These are phyloP conservation scores for Cladosporium sp. DNA, from an alignment of 2,329 filamentous ascomycete species.

Conservation along the genomic window DNA sequence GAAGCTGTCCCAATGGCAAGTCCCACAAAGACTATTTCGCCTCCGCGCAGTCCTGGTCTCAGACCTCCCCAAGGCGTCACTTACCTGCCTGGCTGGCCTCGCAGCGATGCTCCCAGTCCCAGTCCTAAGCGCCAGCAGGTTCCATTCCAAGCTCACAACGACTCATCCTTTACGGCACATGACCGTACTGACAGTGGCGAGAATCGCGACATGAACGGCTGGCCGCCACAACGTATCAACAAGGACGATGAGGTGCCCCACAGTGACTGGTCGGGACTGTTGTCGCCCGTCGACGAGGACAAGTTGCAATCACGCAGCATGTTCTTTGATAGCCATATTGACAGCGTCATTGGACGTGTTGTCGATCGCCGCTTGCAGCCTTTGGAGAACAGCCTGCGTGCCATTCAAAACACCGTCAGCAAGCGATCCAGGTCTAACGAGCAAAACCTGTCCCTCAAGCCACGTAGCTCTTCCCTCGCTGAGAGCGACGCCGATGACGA, in stretches of 20 bases:
- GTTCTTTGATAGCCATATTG: slow-evolving; percentile 90
- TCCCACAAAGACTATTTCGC: slow-evolving; percentile 11
- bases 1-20: slow-evolving; percentile 28
- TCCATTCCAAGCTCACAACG: slow-evolving; percentile 14
- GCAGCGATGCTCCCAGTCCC: slow-evolving; percentile 70
- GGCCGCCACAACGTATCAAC: slow-evolving; percentile 42
- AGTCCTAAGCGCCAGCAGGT: slow-evolving; percentile 46
- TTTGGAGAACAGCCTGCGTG: slow-evolving; percentile 71
- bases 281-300: slow-evolving; percentile 76
- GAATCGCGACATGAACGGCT: slow-evolving; percentile 31
- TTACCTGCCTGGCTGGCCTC: slow-evolving; percentile 34
- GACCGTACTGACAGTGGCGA: slow-evolving; percentile 41
- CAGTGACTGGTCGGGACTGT: slow-evolving; percentile 89
- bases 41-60: slow-evolving; percentile 23
- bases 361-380: slow-evolving; percentile 74
- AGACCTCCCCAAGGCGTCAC: slow-evolving; percentile 28
- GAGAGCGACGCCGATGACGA: slow-evolving; percentile 95
- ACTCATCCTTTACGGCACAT: slow-evolving; percentile 32
- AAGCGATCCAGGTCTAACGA: slow-evolving; percentile 63
- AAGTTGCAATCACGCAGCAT: slow-evolving; percentile 76
- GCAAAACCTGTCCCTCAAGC: slow-evolving; percentile 31
- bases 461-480: slow-evolving; percentile 41
- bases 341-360: slow-evolving; percentile 74
- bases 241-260: slow-evolving; percentile 61
- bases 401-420: slow-evolving; percentile 55